Evolutionary conservation across 805 yeast species (phyloP).

Genomic region (Martiniozyma abietophila): DNA sequence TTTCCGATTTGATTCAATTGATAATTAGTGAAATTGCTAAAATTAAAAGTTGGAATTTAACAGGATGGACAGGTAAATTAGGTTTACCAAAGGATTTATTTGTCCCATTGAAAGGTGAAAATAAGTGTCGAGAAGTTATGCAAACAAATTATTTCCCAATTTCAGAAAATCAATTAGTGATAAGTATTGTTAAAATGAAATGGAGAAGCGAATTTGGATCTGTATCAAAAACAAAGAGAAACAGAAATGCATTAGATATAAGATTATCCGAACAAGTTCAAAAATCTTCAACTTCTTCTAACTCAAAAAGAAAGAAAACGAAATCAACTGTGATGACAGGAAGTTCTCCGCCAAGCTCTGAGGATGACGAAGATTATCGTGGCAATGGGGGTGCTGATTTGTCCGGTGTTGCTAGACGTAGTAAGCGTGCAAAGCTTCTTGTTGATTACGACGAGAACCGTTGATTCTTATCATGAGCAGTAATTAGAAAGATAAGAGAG

Average conservation of each 20-base stretch:
- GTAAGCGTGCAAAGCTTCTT: constrained; percentile 3
- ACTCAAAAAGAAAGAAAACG: not conserved
- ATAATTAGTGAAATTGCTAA: constrained; percentile 50
- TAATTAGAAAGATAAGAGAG: no score
- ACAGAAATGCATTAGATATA: not conserved
- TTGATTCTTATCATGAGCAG: no score
- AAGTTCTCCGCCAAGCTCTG: constrained; percentile 1
- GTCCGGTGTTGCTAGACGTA: not conserved
- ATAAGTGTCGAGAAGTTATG: constrained; percentile 48
- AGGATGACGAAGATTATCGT: constrained; percentile 4
- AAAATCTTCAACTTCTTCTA: not conserved
- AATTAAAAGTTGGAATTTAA: constrained; percentile 54
- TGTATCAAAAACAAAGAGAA: not conserved
- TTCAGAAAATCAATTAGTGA: not conserved
- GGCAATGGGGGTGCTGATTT: not conserved
- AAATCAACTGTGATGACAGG: not conserved
- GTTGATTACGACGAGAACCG: constrained; percentile 2
- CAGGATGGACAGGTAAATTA: constrained; percentile 76
- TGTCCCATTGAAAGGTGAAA: constrained; percentile 30
- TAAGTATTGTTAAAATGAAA: constrained; percentile 7
- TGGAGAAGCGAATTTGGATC: constrained; percentile 9
- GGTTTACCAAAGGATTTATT: constrained; percentile 63
- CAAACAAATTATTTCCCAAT: constrained; percentile 53
- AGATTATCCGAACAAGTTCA: not conserved
- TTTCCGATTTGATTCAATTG: constrained; percentile 68